phyloP scores from a whole-genome alignment of 805 yeast species.

The Yueomyces sinensis region DNA sequence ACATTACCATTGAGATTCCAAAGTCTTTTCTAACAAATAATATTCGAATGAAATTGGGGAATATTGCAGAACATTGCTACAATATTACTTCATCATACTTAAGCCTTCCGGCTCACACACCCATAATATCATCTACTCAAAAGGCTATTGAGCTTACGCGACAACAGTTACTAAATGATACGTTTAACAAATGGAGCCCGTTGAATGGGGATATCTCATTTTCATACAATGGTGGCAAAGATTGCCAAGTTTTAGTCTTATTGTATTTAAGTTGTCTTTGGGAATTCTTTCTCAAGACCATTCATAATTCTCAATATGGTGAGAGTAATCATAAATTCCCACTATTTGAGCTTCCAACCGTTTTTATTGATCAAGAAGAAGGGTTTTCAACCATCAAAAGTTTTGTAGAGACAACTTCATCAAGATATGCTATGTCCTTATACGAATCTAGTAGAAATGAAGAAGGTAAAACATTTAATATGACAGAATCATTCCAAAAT shows the following conservation, averaged over 20 bases:
- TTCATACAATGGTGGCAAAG: slow-evolving; percentile 94
- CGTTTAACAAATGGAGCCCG: slow-evolving; percentile 21
- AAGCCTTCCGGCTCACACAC: slow-evolving; percentile 4
- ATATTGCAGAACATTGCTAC: slow-evolving; percentile 15
- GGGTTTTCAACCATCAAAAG: slow-evolving; percentile 59
- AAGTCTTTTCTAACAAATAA: neutral
- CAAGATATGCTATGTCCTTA: slow-evolving; percentile 40
- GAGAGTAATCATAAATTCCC: slow-evolving; percentile 8
- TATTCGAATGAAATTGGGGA: slow-evolving; percentile 5
- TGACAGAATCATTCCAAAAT: slow-evolving; percentile 58
- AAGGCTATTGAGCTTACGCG: slow-evolving; percentile 15
- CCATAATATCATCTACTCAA: slow-evolving; percentile 16
- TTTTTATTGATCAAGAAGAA: slow-evolving; percentile 65
- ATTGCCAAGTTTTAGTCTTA: slow-evolving; percentile 79
- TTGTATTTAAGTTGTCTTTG: slow-evolving; percentile 48
- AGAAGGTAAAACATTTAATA: slow-evolving; percentile 14
- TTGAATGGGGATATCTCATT: slow-evolving; percentile 45
- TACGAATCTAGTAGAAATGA: slow-evolving; percentile 21
- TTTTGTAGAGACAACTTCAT: slow-evolving; percentile 46
- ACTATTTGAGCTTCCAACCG: slow-evolving; percentile 28
- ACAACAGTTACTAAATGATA: slow-evolving; percentile 11
- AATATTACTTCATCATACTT: slow-evolving; percentile 19
- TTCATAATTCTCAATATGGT: slow-evolving; percentile 14
- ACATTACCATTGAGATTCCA: too few relatives aligned
- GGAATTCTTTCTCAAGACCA: slow-evolving; percentile 15